These are phyloP conservation scores for Astrocystis sublimbata DNA, from an alignment of 495 filamentous ascomycete species.

Conservation along the genomic window DNA sequence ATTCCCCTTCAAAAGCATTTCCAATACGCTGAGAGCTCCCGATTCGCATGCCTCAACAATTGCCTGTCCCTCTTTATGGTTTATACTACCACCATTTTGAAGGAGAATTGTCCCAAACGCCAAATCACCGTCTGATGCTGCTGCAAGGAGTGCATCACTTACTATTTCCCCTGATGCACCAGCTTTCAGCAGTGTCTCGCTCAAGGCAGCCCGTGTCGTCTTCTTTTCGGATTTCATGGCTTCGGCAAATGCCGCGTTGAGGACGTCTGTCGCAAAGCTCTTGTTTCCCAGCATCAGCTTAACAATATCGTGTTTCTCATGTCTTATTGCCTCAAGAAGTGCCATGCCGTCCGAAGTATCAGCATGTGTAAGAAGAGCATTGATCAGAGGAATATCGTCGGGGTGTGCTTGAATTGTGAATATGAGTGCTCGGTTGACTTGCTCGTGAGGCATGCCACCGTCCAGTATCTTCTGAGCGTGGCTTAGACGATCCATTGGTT, in stretches of 20 bases:
- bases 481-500: conserved; percentile 44
- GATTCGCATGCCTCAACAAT: conserved; percentile 46
- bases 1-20: conserved; percentile 40
- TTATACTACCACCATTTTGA: conserved; percentile 42
- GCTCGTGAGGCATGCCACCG: conserved; percentile 38
- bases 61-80: conserved; percentile 48
- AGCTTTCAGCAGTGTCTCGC: conserved; percentile 38
- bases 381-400: conserved; percentile 43
- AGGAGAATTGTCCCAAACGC: conserved; percentile 43
- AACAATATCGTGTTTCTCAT: conserved; percentile 37
- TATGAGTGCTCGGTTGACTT: conserved; percentile 46
- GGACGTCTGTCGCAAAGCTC: conserved; percentile 27
- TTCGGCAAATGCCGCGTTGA: conserved; percentile 35
- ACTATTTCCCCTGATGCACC: conserved; percentile 38
- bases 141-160: conserved; percentile 43
- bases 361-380: conserved; percentile 37
- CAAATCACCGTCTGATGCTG: conserved; percentile 47
- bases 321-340: conserved; percentile 38
- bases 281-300: conserved; percentile 41
- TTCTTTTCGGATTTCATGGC: conserved; percentile 35
- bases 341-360: conserved; percentile 46
- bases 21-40: conserved; percentile 40
- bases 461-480: conserved; percentile 45
- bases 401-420: conserved; percentile 43
- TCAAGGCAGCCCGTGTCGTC: conserved; percentile 34